These are phyloP conservation scores for Diaporthe sp. DNA, from an alignment of 2,329 filamentous ascomycete species.

Conservation along the genomic window DNA sequence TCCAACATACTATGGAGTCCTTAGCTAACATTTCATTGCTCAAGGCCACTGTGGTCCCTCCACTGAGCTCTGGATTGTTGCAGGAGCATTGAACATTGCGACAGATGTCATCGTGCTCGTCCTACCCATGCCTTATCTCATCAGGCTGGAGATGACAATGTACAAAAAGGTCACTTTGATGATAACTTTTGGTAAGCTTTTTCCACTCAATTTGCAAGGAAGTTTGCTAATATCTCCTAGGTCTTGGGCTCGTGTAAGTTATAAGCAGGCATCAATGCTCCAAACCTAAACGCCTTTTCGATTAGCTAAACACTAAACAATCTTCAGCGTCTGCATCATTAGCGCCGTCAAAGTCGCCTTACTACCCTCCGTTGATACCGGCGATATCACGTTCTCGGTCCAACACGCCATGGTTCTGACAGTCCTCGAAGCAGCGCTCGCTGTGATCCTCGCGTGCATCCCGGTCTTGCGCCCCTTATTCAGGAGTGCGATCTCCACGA, in stretches of 20 bases:
- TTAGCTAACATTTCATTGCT: neutral
- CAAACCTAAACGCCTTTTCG: neutral
- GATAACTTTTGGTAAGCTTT: constrained; percentile 13
- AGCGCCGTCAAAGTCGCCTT: constrained; percentile 37
- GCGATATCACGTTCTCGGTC: constrained; percentile 34
- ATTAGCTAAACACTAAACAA: neutral
- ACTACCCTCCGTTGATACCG: constrained; percentile 31
- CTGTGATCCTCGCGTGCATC: constrained; percentile 32
- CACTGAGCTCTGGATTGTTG: constrained; percentile 6
- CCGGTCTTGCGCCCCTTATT: constrained; percentile 38
- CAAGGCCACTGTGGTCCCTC: constrained; percentile 6
- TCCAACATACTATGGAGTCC: neutral
- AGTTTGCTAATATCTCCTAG: neutral
- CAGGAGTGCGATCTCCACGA: constrained; percentile 14
- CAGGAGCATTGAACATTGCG: constrained; percentile 8
- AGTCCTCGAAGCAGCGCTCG: constrained; percentile 31
- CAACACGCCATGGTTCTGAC: constrained; percentile 32
- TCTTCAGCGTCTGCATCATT: constrained; percentile 35
- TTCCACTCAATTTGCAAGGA: neutral
- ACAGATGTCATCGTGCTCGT: constrained; percentile 31
- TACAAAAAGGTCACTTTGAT: constrained; percentile 33
- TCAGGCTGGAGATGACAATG: constrained; percentile 30
- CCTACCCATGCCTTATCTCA: constrained; percentile 26
- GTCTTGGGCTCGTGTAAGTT: constrained; percentile 15
- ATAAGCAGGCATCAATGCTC: neutral